A percentile compares a stretch with the other conserved stretches of the same genome.
These are phyloP conservation scores for Venturiaceae sp. DNA, from an alignment of 2,329 filamentous ascomycete genomes.

Conservation along the genomic window DNA sequence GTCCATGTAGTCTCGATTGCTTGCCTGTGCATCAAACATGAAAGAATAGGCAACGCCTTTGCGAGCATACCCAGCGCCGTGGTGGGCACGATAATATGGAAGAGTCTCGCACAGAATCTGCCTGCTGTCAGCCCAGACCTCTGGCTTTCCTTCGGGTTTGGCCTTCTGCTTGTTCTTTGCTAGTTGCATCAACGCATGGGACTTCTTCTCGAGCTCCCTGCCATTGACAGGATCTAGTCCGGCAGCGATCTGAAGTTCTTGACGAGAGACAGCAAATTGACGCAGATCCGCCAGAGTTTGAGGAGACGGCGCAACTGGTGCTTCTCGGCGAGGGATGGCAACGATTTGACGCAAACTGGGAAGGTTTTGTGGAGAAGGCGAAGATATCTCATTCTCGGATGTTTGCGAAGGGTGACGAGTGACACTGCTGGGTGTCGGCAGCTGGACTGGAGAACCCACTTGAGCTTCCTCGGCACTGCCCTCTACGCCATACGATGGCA, in stretches of 20 bases:
- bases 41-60: constrained; percentile 38
- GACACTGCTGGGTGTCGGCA: too few relatives aligned
- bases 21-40: constrained; percentile 47
- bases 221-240: background rate
- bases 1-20: constrained; percentile 47
- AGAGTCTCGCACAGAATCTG: constrained; percentile 55
- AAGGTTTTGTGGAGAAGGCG: background rate
- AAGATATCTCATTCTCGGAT: too few relatives aligned
- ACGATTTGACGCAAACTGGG: background rate
- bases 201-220: background rate
- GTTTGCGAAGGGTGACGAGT: too few relatives aligned
- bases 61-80: constrained; percentile 47
- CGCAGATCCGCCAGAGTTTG: background rate
- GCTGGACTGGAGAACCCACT: too few relatives aligned
- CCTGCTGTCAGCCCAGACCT: constrained; percentile 48
- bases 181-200: background rate
- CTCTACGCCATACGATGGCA: too few relatives aligned
- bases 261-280: background rate
- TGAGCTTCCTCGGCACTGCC: too few relatives aligned
- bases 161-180: constrained; percentile 21
- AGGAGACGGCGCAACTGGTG: background rate
- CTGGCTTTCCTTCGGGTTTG: constrained; percentile 28
- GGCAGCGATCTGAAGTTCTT: background rate
- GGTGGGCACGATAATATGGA: constrained; percentile 51
- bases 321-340: background rate